Base-by-base conservation (phyloP, 192 early-diverging fungal species). In the Coemansia sp. region DNA sequence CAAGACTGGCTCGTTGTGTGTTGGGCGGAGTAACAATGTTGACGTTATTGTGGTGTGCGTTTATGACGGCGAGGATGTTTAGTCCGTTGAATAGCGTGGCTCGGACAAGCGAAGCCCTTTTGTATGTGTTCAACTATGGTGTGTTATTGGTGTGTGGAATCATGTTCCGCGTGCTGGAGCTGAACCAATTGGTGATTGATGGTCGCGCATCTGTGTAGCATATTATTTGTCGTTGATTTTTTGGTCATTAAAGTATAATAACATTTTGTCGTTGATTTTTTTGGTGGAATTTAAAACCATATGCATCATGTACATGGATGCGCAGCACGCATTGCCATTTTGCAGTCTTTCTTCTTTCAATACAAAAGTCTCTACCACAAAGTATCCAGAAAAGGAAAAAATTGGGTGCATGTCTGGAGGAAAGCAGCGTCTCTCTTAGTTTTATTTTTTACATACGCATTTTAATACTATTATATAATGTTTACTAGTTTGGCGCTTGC, bases 41-140 rank as follows among this genome's bases (percentile, higher is more conserved):
- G 43, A 16, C 63, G 10, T 38, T 54, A 3, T 25, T 74, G 17
- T 75, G 72, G 72, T 47, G 51, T 19, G 11, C 37, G 6, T 75
- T 65, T 61, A 75, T 75, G 72, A 17, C 65, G 25, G 67, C 66
- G 6, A 27, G 67, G 2, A 35, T 63, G 6, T 69, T 68, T 65
- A 48, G 65, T 5, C 23, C 4, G 3, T 14, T 74, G 14, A 27
- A 51, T 22, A 69, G 58, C 11, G 51, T 61, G 0, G 67, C 62
- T 2, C 38, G 72, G 1, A 64, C 19, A n/a, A 75, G 67, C 45
- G 72, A 75, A 22, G 59, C 57, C 4, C 23, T 69, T 51, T 59
- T 58, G 25, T 19, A 50, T 17, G n/a, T 69, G 16, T 61, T 69
- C 12, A 62, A 69, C 55, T 38, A 43, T 14, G 54, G 31, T 1